Evolutionary conservation across 1,284 basidiomycete species (phyloP).

Genomic region (Marasmius tenuissimus): DNA sequence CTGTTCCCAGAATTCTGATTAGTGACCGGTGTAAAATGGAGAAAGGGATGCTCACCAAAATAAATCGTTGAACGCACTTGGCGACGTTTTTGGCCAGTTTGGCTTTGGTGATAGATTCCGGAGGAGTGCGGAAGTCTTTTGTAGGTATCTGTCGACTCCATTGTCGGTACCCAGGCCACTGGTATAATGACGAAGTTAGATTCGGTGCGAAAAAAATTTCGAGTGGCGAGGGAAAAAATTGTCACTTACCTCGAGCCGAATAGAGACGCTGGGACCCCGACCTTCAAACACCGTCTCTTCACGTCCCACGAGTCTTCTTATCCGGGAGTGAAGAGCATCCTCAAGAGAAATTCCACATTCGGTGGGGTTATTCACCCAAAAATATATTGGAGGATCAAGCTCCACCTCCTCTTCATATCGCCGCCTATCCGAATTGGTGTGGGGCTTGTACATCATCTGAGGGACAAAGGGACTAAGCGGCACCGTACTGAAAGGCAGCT

Average conservation of each 20-base stretch:
- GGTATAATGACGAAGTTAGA: slow-evolving; percentile 5
- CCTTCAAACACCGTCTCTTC: slow-evolving; percentile 66
- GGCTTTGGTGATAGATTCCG: slow-evolving; percentile 64
- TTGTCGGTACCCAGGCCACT: slow-evolving; percentile 78
- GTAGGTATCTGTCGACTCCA: slow-evolving; percentile 81
- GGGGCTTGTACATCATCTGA: slow-evolving; percentile 68
- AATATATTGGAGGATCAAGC: slow-evolving; percentile 63
- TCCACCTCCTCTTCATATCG: slow-evolving; percentile 70
- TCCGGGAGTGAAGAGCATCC: slow-evolving; percentile 47
- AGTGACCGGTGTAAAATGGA: slow-evolving; percentile 1
- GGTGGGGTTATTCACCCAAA: slow-evolving; percentile 47
- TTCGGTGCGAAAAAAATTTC: slow-evolving; percentile 7
- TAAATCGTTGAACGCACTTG: slow-evolving; percentile 61
- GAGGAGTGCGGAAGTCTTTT: slow-evolving; percentile 72
- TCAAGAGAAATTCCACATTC: slow-evolving; percentile 59
- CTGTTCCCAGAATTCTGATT: slow-evolving; percentile 29
- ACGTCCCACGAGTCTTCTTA: slow-evolving; percentile 42
- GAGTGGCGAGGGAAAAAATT: not conserved
- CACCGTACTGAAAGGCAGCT: slow-evolving; percentile 28
- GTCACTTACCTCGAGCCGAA: slow-evolving; percentile 60
- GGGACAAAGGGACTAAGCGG: slow-evolving; percentile 51
- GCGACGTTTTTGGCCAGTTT: slow-evolving; percentile 71
- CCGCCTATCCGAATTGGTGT: slow-evolving; percentile 69
- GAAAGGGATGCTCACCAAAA: slow-evolving; percentile 34
- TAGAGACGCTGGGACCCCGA: slow-evolving; percentile 74